Conservation (phyloP, 768 basidiomycete species). For the Amanita thiersii region DNA sequence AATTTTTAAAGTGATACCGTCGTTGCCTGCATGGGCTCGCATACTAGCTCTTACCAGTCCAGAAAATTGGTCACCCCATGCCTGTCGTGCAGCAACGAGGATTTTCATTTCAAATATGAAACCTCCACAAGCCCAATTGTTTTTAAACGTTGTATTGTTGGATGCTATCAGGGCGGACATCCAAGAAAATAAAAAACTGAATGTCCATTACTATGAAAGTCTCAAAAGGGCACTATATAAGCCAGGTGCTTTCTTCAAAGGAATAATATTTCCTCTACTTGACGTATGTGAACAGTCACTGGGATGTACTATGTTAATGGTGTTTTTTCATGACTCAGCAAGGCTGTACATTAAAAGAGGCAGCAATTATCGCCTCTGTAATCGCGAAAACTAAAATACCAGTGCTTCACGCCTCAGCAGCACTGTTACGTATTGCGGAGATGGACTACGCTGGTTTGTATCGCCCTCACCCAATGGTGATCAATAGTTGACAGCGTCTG, state of each 20-base stretch:
- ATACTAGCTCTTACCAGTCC: slow-evolving; percentile 90
- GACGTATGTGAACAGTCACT: slow-evolving; percentile 47
- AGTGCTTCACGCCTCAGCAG: slow-evolving; percentile 94
- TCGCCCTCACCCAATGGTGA: slow-evolving; percentile 8
- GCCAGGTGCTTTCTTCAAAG: slow-evolving; percentile 97
- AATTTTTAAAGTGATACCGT: slow-evolving; percentile 96
- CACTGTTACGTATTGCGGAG: slow-evolving; percentile 83
- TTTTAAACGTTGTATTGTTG: slow-evolving; percentile 84
- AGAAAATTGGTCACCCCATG: slow-evolving; percentile 93
- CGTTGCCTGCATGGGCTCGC: slow-evolving; percentile 92
- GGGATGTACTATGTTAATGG: not conserved
- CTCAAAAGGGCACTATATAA: slow-evolving; percentile 91
- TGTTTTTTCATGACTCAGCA: slow-evolving; percentile 19
- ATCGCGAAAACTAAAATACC: slow-evolving; percentile 88
- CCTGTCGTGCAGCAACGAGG: slow-evolving; percentile 87
- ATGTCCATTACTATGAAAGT: slow-evolving; percentile 92
- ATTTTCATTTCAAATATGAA: slow-evolving; percentile 98
- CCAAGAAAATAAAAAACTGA: slow-evolving; percentile 75
- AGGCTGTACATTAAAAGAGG: slow-evolving; percentile 90
- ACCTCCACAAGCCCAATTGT: slow-evolving; percentile 87
- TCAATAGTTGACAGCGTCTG: slow-evolving; percentile 9
- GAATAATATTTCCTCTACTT: slow-evolving; percentile 90
- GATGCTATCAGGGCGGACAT: slow-evolving; percentile 90
- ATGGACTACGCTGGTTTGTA: slow-evolving; percentile 88
- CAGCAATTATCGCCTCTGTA: slow-evolving; percentile 88